Percentiles rank a stretch among this genome's conserved stretches.
phyloP scores from a whole-genome alignment of 139 green algal genomes.

The Yamagishiella unicocca region DNA sequence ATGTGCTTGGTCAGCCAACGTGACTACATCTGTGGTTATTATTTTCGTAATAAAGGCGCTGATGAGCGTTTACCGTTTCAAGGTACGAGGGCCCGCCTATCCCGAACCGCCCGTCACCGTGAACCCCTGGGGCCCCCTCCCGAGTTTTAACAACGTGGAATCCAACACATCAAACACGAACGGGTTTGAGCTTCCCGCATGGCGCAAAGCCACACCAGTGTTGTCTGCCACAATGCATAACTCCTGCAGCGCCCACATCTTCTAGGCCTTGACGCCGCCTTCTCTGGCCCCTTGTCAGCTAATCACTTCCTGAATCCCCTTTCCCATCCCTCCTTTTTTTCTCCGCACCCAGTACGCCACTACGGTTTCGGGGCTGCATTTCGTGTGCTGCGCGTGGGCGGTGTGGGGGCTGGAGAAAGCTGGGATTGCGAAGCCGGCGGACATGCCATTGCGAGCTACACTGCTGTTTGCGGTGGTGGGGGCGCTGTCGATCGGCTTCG shows the following conservation, averaged over 20 bases:
- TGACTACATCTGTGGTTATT: slow-evolving; percentile 30
- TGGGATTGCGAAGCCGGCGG: not conserved
- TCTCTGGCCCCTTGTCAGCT: too few relatives aligned
- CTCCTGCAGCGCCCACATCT: too few relatives aligned
- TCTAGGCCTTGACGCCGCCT: too few relatives aligned
- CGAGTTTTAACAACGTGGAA: too few relatives aligned
- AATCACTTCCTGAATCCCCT: too few relatives aligned
- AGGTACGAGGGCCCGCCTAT: not conserved
- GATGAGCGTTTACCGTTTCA: slow-evolving; percentile 50
- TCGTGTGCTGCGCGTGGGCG: slow-evolving; percentile 52
- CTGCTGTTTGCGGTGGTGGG: slow-evolving; percentile 66
- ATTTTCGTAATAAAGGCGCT: slow-evolving; percentile 55
- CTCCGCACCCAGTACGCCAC: slow-evolving; percentile 48
- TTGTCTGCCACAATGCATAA: too few relatives aligned
- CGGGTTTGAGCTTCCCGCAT: too few relatives aligned
- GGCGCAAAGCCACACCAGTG: too few relatives aligned
- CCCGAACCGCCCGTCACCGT: not conserved
- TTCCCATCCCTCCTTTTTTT: not conserved
- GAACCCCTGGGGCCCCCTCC: too few relatives aligned
- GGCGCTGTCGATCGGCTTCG: slow-evolving; percentile 64
- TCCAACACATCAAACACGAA: too few relatives aligned
- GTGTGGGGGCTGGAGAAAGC: slow-evolving; percentile 26
- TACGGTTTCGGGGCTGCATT: slow-evolving; percentile 68
- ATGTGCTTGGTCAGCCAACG: slow-evolving; percentile 37
- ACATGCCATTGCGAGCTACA: slow-evolving; percentile 6